Conservation (phyloP, 176 grass and related monocot genomes). For the Chloris gayana region DNA sequence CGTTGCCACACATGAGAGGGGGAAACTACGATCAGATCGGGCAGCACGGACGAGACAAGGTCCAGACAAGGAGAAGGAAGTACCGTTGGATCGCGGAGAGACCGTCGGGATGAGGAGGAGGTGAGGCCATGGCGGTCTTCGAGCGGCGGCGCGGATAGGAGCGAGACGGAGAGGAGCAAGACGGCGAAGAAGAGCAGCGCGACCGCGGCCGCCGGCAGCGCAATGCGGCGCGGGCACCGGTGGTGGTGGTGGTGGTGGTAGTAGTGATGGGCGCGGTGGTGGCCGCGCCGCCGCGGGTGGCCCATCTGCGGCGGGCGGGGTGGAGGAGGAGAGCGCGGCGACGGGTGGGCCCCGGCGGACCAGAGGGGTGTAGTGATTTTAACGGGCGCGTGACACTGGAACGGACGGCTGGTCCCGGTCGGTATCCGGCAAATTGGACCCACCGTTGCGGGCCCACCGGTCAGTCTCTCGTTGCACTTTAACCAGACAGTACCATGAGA, state of each 20-base stretch:
- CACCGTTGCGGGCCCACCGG: neutral
- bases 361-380: neutral
- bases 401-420: constrained; percentile 1
- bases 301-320: constrained; percentile 40
- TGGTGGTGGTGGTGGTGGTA: constrained; percentile 34
- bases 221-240: constrained; percentile 48
- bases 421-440: neutral
- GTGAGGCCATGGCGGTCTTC: constrained; percentile 37
- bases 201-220: constrained; percentile 48
- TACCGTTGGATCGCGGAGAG: constrained; percentile 34
- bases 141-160: constrained; percentile 68
- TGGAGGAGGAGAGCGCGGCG: neutral
- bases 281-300: constrained; percentile 60
- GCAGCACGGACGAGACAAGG: neutral
- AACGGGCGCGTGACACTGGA: constrained; percentile 5
- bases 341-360: constrained; percentile 7
- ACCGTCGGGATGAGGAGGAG: constrained; percentile 36
- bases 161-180: constrained; percentile 50
- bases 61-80: neutral
- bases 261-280: constrained; percentile 25
- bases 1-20: neutral
- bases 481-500: no score
- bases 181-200: constrained; percentile 54
- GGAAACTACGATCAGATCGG: constrained; percentile 22
- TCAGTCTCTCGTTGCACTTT: neutral